These are phyloP conservation scores for Fonsecaea multimorphosa DNA, from an alignment of 2,329 filamentous ascomycete species.

Conservation along the genomic window DNA sequence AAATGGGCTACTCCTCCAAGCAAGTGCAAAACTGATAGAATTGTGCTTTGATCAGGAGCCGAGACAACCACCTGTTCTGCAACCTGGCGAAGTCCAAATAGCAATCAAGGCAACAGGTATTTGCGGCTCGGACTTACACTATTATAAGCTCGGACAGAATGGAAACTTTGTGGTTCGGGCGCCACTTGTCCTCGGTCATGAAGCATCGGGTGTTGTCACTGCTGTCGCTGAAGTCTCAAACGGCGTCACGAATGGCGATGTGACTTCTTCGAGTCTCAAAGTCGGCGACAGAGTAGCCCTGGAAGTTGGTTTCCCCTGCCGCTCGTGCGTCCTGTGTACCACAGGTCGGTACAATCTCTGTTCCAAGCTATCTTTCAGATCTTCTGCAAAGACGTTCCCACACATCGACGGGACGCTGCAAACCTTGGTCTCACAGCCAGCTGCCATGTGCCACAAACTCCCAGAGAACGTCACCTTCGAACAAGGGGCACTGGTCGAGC, in stretches of 20 bases:
- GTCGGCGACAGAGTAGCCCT: conserved; percentile 86
- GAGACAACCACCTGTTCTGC: conserved; percentile 55
- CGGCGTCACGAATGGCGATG: conserved; percentile 8
- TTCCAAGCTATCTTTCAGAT: conserved; percentile 63
- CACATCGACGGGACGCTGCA: conserved; percentile 70
- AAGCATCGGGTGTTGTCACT: conserved; percentile 79
- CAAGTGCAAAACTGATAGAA: conserved; percentile 8
- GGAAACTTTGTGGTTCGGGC: conserved; percentile 82
- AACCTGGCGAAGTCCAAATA: conserved; percentile 65
- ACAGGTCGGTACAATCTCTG: conserved; percentile 68
- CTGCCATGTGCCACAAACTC: conserved; percentile 64
- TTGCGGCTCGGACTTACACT: conserved; percentile 77
- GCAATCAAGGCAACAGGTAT: conserved; percentile 70
- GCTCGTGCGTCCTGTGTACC: conserved; percentile 62
- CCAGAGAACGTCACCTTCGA: conserved; percentile 60
- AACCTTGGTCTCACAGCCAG: conserved; percentile 66
- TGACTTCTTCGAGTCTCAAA: conserved; percentile 42
- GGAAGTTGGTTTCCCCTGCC: conserved; percentile 88
- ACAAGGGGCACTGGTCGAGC: conserved; percentile 65
- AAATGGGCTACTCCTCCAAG: background rate
- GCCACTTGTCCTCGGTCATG: conserved; percentile 80
- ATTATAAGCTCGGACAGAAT: conserved; percentile 86
- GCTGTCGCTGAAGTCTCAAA: conserved; percentile 56
- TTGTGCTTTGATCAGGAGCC: conserved; percentile 55
- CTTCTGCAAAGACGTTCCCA: conserved; percentile 65